A percentile compares a stretch with the other conserved stretches of the same genome.
These are phyloP conservation scores for Fusarium duplospermum DNA, from an alignment of 2,329 filamentous ascomycete species.

Conservation along the genomic window DNA sequence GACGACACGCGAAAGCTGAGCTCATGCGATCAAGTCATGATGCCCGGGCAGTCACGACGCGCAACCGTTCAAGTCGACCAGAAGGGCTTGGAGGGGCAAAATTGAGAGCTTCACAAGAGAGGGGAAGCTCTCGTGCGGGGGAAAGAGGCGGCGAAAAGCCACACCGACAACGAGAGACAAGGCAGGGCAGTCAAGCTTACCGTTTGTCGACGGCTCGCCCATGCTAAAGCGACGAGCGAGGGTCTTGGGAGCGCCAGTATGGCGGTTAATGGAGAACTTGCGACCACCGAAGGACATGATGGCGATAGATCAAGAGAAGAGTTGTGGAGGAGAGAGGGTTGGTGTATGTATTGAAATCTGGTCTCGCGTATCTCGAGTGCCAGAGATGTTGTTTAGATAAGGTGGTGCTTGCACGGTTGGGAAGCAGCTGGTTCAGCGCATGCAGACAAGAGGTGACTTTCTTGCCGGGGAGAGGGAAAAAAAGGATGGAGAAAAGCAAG, in stretches of 20 bases:
- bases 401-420: conserved; percentile 8
- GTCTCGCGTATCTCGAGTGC: conserved; percentile 25
- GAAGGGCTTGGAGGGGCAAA: not conserved
- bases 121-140: not conserved
- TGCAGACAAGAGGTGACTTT: conserved; percentile 16
- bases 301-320: conserved; percentile 10
- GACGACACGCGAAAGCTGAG: not conserved
- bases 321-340: conserved; percentile 2
- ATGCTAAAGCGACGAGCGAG: conserved; percentile 67
- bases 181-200: conserved; percentile 53
- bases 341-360: conserved; percentile 6
- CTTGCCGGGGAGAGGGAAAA: not conserved
- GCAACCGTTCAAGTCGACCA: not conserved
- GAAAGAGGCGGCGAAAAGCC: not conserved
- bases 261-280: conserved; percentile 76
- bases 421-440: conserved; percentile 20
- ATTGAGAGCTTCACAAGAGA: not conserved
- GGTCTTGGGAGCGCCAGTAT: conserved; percentile 70
- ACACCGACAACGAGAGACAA: conserved; percentile 5
- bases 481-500: not conserved
- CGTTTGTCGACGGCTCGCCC: conserved; percentile 66
- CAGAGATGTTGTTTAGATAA: conserved; percentile 16
- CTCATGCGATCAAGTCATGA: not conserved
- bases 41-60: not conserved
- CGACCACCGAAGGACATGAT: conserved; percentile 64